Percentiles rank a stretch among this genome's conserved stretches.
phyloP scores from a whole-genome alignment of 805 yeast genomes.

The Wickerhamomyces ciferrii region DNA sequence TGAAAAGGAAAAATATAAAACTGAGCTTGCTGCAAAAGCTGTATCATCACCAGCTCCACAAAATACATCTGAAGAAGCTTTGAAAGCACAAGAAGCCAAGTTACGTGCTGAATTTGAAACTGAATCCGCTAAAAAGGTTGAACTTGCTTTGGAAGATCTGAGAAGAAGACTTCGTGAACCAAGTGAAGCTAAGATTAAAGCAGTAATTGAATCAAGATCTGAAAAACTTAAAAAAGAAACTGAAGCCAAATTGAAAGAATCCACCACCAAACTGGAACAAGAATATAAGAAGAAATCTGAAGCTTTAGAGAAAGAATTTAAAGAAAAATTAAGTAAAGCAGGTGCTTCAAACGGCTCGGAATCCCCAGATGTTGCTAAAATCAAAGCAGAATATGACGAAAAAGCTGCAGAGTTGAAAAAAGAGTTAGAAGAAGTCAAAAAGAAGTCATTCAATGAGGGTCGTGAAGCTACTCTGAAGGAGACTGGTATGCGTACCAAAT shows the following conservation, averaged over 20 bases:
- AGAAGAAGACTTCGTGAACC: conserved; percentile 33
- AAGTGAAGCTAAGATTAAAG: conserved; percentile 28
- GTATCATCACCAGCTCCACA: not conserved
- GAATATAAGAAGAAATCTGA: conserved; percentile 24
- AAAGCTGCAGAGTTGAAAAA: conserved; percentile 24
- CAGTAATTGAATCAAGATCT: conserved; percentile 20
- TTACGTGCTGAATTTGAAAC: conserved; percentile 22
- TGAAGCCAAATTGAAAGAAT: conserved; percentile 19
- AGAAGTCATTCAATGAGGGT: conserved; percentile 15
- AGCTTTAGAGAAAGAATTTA: conserved; percentile 6
- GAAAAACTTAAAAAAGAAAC: conserved; percentile 22
- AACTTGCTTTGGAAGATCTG: conserved; percentile 17
- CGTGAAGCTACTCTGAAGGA: conserved; percentile 22
- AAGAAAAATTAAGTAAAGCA: conserved; percentile 13
- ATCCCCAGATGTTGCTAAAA: not conserved
- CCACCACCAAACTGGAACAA: conserved; percentile 7
- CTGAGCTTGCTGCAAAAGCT: conserved; percentile 6
- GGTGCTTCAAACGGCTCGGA: conserved; percentile 24
- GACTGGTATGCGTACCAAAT: conserved; percentile 32
- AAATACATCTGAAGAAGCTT: conserved; percentile 11
- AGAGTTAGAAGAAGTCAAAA: conserved; percentile 20
- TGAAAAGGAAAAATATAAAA: conserved; percentile 14
- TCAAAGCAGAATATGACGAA: conserved; percentile 23
- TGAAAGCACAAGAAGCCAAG: conserved; percentile 18
- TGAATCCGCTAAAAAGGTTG: conserved; percentile 17